Conservation (phyloP, 176 grass and related monocot genomes). For the Aegilops longissima region DNA sequence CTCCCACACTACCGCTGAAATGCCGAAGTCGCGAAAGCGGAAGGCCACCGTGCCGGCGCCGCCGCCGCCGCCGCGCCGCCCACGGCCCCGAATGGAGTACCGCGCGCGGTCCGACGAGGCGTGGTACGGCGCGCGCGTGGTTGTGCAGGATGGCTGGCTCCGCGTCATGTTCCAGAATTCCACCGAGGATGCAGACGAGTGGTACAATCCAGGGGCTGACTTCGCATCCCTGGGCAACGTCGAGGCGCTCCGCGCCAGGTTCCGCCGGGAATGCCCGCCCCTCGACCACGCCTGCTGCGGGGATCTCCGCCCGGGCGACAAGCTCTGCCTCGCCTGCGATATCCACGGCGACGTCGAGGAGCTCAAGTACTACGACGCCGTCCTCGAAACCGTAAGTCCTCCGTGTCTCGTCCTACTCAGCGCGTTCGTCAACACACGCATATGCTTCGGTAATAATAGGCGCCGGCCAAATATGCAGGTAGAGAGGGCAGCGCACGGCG, state of each 20-base stretch:
- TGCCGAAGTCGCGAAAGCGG: constrained; percentile 8
- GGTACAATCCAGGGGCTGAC: constrained; percentile 14
- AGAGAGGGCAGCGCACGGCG: neutral
- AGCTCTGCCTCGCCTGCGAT: constrained; percentile 37
- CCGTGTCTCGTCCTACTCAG: neutral
- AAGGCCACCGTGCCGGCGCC: neutral
- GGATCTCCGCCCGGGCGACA: constrained; percentile 21
- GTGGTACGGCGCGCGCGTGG: constrained; percentile 41
- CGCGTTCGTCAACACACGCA: neutral
- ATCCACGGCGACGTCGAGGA: neutral
- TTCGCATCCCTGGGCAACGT: constrained; percentile 2
- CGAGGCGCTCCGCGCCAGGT: constrained; percentile 31
- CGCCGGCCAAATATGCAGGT: neutral
- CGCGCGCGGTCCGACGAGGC: constrained; percentile 27
- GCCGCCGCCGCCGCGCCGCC: neutral
- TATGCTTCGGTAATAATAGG: neutral
- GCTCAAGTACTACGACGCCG: constrained; percentile 39
- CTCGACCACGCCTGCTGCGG: constrained; percentile 41
- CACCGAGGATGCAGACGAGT: constrained; percentile 31
- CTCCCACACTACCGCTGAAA: neutral
- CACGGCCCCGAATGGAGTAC: constrained; percentile 25
- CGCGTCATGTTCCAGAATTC: constrained; percentile 50
- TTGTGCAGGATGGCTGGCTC: constrained; percentile 23
- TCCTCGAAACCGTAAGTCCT: constrained; percentile 32
- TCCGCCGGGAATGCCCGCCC: neutral